Conservation (phyloP, 2,329 filamentous ascomycete species). For the Graphilbum ipis-grandicollis region DNA sequence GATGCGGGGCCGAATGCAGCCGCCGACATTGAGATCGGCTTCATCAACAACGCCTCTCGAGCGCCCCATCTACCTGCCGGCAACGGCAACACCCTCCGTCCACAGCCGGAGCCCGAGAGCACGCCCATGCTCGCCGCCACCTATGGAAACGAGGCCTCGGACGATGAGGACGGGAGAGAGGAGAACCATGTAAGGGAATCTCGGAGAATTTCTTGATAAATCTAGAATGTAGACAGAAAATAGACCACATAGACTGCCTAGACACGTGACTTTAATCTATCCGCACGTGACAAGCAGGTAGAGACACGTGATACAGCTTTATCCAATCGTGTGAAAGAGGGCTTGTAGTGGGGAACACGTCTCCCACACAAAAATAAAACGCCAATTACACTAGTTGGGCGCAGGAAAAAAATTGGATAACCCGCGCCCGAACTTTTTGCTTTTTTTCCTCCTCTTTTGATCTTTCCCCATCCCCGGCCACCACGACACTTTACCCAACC, state of each 20-base stretch:
- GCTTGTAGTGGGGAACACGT: too few species aligned
- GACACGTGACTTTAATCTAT: too few species aligned
- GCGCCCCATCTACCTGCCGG: too few species aligned
- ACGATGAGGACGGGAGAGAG: slow-evolving; percentile 1
- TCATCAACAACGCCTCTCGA: not conserved
- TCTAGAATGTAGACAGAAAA: too few species aligned
- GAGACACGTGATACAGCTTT: too few species aligned
- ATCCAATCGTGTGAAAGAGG: too few species aligned
- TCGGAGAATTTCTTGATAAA: not conserved
- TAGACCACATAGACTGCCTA: too few species aligned
- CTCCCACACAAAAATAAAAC: slow-evolving; percentile 6
- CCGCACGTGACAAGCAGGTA: too few species aligned
- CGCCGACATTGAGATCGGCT: slow-evolving; percentile 17
- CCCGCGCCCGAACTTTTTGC: too few species aligned
- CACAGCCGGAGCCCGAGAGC: slow-evolving; percentile 12
- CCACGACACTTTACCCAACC: not conserved
- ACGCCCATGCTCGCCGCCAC: slow-evolving; percentile 22
- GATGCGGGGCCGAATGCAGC: slow-evolving; percentile 15
- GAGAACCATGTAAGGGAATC: not conserved
- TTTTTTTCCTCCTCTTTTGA: too few species aligned
- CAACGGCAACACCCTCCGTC: not conserved
- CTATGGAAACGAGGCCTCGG: slow-evolving; percentile 7
- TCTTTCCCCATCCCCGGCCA: slow-evolving; percentile 2
- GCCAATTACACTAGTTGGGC: not conserved
- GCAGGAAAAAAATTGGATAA: too few species aligned